A percentile compares a stretch with the other conserved stretches of the same genome.
Evolutionary conservation across 2,329 filamentous ascomycete species (phyloP).

Genomic region (Scedosporium apiospermum): DNA sequence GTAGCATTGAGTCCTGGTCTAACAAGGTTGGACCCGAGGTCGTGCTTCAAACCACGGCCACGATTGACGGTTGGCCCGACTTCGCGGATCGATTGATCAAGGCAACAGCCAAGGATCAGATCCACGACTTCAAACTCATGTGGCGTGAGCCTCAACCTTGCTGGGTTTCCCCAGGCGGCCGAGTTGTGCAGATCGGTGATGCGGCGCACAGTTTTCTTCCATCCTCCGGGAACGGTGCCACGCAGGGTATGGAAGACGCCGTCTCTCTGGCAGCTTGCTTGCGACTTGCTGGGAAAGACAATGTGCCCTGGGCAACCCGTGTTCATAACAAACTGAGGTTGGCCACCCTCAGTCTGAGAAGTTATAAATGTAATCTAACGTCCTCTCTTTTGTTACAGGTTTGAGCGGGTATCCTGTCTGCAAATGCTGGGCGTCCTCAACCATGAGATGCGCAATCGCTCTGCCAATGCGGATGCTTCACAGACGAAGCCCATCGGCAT

Average conservation of each 20-base stretch:
- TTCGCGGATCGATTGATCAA: constrained; percentile 6
- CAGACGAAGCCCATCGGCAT: no score
- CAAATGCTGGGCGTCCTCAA: no score
- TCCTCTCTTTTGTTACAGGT: no score
- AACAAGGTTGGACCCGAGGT: no score
- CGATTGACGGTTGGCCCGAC: no score
- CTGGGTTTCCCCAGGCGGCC: constrained; percentile 23
- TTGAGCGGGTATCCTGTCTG: no score
- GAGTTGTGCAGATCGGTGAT: constrained; percentile 28
- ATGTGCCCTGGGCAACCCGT: constrained; percentile 21
- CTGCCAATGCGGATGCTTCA: no score
- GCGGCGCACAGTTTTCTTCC: constrained; percentile 31
- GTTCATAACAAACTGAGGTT: constrained; percentile 15
- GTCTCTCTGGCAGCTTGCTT: constrained; percentile 26
- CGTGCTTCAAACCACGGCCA: no score
- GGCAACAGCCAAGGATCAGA: constrained; percentile 11
- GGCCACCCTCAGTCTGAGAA: no score
- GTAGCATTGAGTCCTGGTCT: no score
- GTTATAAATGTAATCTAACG: no score
- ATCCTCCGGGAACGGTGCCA: constrained; percentile 30
- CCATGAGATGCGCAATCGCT: no score
- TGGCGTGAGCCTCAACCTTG: constrained; percentile 28
- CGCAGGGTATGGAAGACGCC: constrained; percentile 32
- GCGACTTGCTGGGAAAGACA: constrained; percentile 21
- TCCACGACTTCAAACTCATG: constrained; percentile 30